Base-by-base conservation (phyloP, 1,139 yeast species). In the Pichia sp. region DNA sequence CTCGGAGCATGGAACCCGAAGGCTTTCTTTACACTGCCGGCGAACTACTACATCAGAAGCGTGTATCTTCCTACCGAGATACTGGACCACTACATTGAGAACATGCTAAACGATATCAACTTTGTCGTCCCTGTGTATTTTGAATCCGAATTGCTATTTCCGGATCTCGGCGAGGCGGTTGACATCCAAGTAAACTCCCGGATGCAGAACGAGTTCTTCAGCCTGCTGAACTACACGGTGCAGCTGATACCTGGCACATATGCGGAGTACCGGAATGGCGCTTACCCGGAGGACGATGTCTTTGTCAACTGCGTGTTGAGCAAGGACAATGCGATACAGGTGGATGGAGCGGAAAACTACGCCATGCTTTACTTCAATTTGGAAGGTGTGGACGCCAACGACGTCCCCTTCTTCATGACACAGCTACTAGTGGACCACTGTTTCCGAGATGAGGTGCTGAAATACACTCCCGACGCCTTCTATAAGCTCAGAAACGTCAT, bases 351-450 rank as follows among this genome's bases (percentile, higher is more conserved):
- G 16, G 71, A 70, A 2, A 74, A 77, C 30, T 75, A 71, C 54
- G 80, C 82, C 0, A 72, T 73, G 3, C 69, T 84, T 8, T 75
- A 70, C 57, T 83, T 79, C 63, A 73, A 77, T 38, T 68, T 80
- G 48, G 73, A 72, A 1, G 65, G 80, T 10, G 75, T 85, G n/a
- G 76, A 76, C 51, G 67, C 72, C 12, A 85, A 84, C 58, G 84
- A 80, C 58, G 66, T 85, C 42, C 91, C 92, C 0, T 84, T 76
- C 59, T 77, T 79, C 56, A 72, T 83, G 6, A 77, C 86, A 0
- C 86, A 83, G 58, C 75, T 85, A 1, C 64, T 86, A 29, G 60
- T 83, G 14, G 80, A 81, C 56, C 81, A 81, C 60, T 70, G 84
- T 12, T 80, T 81, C 64, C 67, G 63, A 8, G 71, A 77, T 1